phyloP scores from a whole-genome alignment of 345 rosid species.

The Angophora floribunda region DNA sequence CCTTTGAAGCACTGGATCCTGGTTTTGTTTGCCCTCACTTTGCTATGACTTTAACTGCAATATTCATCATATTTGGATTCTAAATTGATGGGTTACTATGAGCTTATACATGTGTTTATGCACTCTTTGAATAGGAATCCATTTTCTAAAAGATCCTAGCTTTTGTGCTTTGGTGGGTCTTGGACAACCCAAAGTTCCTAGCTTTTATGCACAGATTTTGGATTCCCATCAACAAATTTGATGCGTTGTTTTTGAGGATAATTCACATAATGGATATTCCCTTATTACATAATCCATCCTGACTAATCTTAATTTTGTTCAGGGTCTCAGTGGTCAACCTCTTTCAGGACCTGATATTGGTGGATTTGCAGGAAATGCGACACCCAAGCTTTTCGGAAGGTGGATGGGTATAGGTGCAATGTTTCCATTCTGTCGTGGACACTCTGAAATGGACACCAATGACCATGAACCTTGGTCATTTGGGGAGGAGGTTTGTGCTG shows the following conservation, averaged over 20 bases:
- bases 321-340: constrained; percentile 97
- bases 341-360: constrained; percentile 97
- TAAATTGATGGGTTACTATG: background rate
- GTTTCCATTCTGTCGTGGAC: constrained; percentile 95
- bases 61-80: background rate
- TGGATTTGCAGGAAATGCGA: constrained; percentile 86
- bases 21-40: background rate
- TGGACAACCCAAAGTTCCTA: background rate
- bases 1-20: background rate
- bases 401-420: constrained; percentile 96
- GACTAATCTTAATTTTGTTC: constrained; percentile 1
- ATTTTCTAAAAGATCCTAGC: background rate
- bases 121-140: background rate
- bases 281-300: background rate
- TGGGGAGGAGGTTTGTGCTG: constrained; percentile 72
- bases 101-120: background rate
- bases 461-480: constrained; percentile 98
- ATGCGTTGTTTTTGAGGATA: background rate
- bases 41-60: background rate
- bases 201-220: background rate
- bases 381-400: constrained; percentile 79
- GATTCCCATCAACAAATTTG: background rate
- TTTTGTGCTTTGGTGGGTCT: background rate
- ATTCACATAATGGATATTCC: background rate
- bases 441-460: constrained; percentile 53